Conservation (phyloP, 345 rosid species). For the Rhodomyrtus tomentosa region DNA sequence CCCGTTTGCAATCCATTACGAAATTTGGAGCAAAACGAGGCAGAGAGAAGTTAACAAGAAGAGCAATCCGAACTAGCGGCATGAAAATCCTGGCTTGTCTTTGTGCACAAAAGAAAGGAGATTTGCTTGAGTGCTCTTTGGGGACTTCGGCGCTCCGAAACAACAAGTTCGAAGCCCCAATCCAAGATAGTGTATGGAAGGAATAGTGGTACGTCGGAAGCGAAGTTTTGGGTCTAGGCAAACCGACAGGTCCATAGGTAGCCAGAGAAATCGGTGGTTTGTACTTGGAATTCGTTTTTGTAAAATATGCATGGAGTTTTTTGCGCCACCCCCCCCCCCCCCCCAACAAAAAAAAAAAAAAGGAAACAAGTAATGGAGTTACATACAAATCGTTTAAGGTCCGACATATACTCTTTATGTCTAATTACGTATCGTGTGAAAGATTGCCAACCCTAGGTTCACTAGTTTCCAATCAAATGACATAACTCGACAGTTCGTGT, state of each 20-base stretch:
- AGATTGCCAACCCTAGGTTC: background rate
- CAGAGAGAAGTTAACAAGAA: background rate
- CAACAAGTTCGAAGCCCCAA: background rate
- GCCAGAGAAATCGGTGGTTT: background rate
- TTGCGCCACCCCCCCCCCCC: too few relatives aligned
- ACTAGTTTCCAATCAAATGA: background rate
- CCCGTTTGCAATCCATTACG: background rate
- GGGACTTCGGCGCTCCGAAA: background rate
- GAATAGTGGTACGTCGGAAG: background rate
- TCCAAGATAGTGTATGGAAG: background rate
- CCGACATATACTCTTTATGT: background rate
- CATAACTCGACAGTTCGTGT: background rate
- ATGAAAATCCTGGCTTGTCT: background rate
- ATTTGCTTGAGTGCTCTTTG: background rate
- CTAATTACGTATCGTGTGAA: background rate
- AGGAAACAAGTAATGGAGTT: background rate
- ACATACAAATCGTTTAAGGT: background rate
- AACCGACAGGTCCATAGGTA: background rate
- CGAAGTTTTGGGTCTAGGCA: background rate
- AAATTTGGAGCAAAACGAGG: background rate
- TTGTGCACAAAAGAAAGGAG: background rate
- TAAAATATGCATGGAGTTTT: background rate
- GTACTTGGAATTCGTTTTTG: background rate
- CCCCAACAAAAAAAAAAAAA: too few relatives aligned
- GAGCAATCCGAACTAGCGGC: background rate